Evolutionary conservation across 805 yeast genomes (phyloP), one percentile per base, ranked within the genome.

Genomic region (Kregervanrija fluxuum): DNA sequence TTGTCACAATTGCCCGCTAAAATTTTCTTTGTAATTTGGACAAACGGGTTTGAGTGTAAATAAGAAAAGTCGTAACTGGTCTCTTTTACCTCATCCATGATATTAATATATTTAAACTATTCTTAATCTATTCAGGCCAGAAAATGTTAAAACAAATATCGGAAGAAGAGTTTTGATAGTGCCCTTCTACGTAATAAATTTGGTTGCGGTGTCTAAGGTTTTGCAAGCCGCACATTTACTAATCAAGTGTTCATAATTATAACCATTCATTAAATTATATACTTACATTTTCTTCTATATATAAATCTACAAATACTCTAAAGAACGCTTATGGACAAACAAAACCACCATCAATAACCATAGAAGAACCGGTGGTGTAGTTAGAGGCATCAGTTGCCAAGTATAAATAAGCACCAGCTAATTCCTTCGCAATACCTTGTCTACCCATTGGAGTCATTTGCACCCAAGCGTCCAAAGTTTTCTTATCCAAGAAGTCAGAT

Each of bases 331-430:
- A 22, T 22, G 28, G 28, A 8, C 28, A 22, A 8, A 22, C 28
- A 22, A 22, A 22, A 33, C 79, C 79, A 48, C 79, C 80, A 53
- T 77, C 79, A 49, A 73, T 76, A 42, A 72, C 71, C 45, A 62
- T 57, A 48, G 75, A 77, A 34, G 75, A 57, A 40, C 80, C 80
- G 33, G 77, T 74, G 43, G 75, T 70, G 57, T 59, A 74, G 38
- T 66, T 62, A 33, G 76, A 22, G 6, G 28, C 28, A 61, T 74
- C 79, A 37, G 81, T 62, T 9, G 77, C 79, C 48, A 75, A 64
- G 55, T 73, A 75, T 42, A 74, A 55, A 57, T 71, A 74, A 11
- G 77, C 77, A 44, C 79, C 79, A 8, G 70, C 74, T 45, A 75
- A 62, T 53, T 75, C 80, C 51, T 68, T 67, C 31, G 78, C 74